Evolutionary conservation across 2,329 filamentous ascomycete genomes (phyloP).

Genomic region (Bipolaris bicolor): DNA sequence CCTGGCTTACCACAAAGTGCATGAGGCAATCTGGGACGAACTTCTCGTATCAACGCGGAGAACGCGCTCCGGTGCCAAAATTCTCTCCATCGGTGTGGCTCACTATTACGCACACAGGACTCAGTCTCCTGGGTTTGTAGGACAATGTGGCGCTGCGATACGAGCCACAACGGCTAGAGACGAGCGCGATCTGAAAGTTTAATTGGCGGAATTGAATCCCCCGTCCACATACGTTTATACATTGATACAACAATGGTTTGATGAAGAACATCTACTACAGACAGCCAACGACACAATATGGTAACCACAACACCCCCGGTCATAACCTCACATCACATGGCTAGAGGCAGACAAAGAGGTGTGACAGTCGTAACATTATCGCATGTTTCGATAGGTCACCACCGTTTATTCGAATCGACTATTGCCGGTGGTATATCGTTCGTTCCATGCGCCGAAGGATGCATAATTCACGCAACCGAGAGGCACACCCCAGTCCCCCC

Average conservation of each 20-base stretch:
- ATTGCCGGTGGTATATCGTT: conserved; percentile 10
- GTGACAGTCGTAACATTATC: not conserved
- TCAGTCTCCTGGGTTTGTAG: not conserved
- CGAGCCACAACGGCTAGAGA: conserved; percentile 2
- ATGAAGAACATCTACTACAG: not conserved
- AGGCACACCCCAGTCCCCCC: not conserved
- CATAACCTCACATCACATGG: not conserved
- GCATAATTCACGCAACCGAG: not conserved
- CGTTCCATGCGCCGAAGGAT: not conserved
- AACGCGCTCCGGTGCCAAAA: conserved; percentile 10
- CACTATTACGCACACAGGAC: not conserved
- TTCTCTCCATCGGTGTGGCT: not conserved
- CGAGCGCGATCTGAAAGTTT: not conserved
- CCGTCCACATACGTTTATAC: not conserved
- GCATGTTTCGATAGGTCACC: not conserved
- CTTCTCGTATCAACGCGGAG: conserved; percentile 8
- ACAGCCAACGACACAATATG: not conserved
- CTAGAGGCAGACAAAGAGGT: not conserved
- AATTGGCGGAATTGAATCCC: conserved; percentile 5
- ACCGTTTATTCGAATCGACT: not conserved
- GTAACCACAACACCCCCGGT: not conserved
- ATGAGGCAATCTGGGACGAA: conserved; percentile 9
- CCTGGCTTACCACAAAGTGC: conserved; percentile 7
- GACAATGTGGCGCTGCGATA: not conserved
- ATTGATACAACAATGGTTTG: not conserved